phyloP scores from a whole-genome alignment of 495 filamentous ascomycete species.

The Xylaria scruposa region DNA sequence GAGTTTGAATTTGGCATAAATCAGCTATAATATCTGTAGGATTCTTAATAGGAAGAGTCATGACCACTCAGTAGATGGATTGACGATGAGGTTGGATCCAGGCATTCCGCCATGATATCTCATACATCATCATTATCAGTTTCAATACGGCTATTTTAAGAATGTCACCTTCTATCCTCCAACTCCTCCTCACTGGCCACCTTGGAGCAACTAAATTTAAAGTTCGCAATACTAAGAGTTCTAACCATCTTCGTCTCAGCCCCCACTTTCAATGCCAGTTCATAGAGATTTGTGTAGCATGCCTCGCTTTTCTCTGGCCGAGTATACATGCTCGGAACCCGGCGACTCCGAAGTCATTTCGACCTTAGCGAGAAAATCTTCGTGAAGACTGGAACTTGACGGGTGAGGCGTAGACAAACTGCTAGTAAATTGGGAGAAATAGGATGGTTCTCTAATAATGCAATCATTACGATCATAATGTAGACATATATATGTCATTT shows the following conservation, averaged over 20 bases:
- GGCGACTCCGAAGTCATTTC: background rate
- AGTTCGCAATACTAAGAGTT: background rate
- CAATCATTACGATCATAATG: conserved; percentile 1
- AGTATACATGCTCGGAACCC: background rate
- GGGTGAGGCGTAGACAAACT: background rate
- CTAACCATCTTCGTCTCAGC: background rate
- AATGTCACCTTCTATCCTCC: background rate
- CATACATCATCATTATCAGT: no score
- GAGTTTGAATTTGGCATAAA: background rate
- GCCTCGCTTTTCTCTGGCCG: background rate
- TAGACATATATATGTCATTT: conserved; percentile 11
- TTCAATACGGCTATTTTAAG: background rate
- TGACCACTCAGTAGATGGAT: background rate
- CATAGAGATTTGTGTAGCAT: background rate
- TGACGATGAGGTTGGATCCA: no score
- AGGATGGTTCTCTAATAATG: background rate
- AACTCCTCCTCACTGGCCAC: background rate
- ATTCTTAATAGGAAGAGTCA: background rate
- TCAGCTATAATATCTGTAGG: background rate
- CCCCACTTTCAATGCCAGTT: no score
- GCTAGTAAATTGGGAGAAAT: background rate
- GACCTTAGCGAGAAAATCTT: background rate
- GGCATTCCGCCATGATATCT: background rate
- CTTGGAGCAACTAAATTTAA: background rate
- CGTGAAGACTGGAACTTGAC: background rate